Percentiles rank a stretch among this genome's conserved stretches.
These are phyloP conservation scores for Bipolaris sorokiniana DNA, from an alignment of 2,329 filamentous ascomycete species.

Conservation along the genomic window DNA sequence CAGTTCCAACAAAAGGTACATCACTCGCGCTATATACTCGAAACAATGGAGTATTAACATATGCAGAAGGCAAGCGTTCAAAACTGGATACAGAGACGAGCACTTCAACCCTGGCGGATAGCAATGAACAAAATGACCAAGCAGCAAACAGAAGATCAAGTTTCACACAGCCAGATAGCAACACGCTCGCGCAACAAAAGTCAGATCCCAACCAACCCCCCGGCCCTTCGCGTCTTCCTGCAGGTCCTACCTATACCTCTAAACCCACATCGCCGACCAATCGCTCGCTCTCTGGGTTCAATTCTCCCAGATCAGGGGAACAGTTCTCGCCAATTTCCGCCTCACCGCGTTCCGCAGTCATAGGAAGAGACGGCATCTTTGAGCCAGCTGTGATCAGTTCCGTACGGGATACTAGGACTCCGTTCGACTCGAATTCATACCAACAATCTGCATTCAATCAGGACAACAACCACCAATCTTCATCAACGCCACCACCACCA, in stretches of 20 bases:
- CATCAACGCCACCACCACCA: conserved; percentile 30
- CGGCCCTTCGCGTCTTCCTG: conserved; percentile 33
- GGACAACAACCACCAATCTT: conserved; percentile 19
- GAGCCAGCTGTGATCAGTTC: conserved; percentile 29
- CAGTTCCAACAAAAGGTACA: conserved; percentile 46
- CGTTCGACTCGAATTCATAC: conserved; percentile 26
- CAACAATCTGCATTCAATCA: conserved; percentile 29
- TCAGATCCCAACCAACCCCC: conserved; percentile 39
- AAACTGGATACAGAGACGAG: conserved; percentile 51
- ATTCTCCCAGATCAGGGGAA: conserved; percentile 42
- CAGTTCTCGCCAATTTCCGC: conserved; percentile 45
- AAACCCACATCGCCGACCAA: conserved; percentile 45
- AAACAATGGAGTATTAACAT: conserved; percentile 26
- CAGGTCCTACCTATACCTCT: conserved; percentile 34
- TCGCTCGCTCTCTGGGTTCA: conserved; percentile 39
- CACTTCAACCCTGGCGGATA: conserved; percentile 39
- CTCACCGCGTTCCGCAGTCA: conserved; percentile 40
- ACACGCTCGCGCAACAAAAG: conserved; percentile 23
- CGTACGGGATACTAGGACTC: conserved; percentile 29
- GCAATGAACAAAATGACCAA: conserved; percentile 40
- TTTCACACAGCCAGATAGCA: conserved; percentile 32
- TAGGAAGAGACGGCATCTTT: conserved; percentile 35
- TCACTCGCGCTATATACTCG: background rate
- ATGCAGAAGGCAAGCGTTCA: conserved; percentile 52
- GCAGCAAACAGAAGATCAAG: conserved; percentile 35